Percentiles rank a stretch among this genome's conserved stretches.
Evolutionary conservation across 164 flowering plant species (phyloP).

Genomic region (Vitis amurensis): DNA sequence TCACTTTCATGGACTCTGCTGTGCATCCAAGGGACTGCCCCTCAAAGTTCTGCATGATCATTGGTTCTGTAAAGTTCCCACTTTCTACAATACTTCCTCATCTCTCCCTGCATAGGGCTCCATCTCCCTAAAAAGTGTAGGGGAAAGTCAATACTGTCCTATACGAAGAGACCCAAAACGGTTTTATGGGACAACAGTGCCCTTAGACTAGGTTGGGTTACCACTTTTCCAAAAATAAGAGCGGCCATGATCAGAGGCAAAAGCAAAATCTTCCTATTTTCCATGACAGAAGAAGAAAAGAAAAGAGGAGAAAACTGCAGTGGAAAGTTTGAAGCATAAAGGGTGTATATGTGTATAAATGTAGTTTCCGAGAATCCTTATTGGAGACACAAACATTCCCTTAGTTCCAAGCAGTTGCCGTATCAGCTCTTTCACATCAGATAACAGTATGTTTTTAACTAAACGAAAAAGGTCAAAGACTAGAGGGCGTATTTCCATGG

Average conservation of each 20-base stretch:
- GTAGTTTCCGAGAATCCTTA: neutral
- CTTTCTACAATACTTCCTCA: neutral
- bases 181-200: neutral
- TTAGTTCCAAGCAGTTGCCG: too few relatives aligned
- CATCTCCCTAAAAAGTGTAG: neutral
- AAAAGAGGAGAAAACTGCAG: neutral
- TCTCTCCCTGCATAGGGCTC: too few relatives aligned
- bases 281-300: neutral
- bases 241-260: neutral
- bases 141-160: neutral
- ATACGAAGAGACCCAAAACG: neutral
- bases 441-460: too few relatives aligned
- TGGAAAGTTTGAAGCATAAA: neutral
- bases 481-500: too few relatives aligned
- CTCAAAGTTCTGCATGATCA: neutral
- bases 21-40: neutral
- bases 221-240: too few relatives aligned
- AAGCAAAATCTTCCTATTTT: neutral
- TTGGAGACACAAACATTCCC: too few relatives aligned
- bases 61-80: neutral
- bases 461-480: too few relatives aligned
- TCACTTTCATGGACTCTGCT: slow-evolving; percentile 3
- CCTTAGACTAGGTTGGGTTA: neutral
- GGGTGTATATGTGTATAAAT: neutral
- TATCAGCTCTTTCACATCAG: too few relatives aligned